Conservation (phyloP, 352 stramenopile genomes). For the Achlya hypogyna region DNA sequence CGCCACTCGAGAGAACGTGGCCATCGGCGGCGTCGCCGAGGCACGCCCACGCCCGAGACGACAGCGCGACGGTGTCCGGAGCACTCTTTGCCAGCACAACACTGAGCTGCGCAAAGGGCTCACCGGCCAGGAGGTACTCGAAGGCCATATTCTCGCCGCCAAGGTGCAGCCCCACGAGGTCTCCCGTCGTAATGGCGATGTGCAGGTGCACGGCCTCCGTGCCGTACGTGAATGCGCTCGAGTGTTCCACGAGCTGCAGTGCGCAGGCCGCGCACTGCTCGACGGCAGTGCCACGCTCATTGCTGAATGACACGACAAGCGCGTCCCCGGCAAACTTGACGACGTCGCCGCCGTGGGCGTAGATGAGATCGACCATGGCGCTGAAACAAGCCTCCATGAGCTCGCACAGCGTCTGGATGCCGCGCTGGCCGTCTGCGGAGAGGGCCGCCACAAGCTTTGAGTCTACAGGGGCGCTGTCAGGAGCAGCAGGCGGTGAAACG, state of each 20-base stretch:
- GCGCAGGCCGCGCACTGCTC: neutral
- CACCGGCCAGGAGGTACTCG: slow-evolving; percentile 29
- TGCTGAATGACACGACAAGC: slow-evolving; percentile 23
- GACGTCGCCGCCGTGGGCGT: slow-evolving; percentile 36
- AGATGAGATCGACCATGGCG: slow-evolving; percentile 31
- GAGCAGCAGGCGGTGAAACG: neutral
- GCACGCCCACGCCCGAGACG: neutral
- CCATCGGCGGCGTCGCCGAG: neutral
- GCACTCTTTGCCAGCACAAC: neutral
- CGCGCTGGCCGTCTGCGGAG: neutral
- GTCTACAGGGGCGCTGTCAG: neutral
- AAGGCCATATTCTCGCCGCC: slow-evolving; percentile 23
- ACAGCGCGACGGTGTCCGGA: neutral
- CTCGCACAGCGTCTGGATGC: neutral
- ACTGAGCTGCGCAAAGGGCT: slow-evolving; percentile 22
- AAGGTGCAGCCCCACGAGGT: slow-evolving; percentile 13
- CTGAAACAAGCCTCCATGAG: slow-evolving; percentile 31
- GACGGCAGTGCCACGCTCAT: neutral
- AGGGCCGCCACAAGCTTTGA: neutral
- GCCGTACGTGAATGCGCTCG: neutral
- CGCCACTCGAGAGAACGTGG: neutral
- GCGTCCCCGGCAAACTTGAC: slow-evolving; percentile 55
- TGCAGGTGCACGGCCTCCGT: neutral
- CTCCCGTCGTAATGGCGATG: neutral
- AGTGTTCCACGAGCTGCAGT: neutral